phyloP scores from a whole-genome alignment of 148 eudicot species.

The Silene conica region DNA sequence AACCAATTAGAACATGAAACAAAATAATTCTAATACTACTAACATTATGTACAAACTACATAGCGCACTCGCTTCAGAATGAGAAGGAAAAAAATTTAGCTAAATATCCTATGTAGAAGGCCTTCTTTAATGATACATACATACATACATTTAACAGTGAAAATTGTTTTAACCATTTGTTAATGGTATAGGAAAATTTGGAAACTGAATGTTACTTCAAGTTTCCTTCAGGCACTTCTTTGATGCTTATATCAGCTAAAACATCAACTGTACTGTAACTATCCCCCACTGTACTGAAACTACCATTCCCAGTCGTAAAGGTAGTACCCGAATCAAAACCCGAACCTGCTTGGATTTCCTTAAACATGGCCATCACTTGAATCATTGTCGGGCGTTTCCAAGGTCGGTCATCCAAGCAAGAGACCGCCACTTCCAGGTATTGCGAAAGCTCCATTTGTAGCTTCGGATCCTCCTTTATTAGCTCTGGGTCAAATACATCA shows the following conservation, averaged over 20 bases:
- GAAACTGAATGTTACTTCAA: background rate
- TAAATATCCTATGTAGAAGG: conserved; percentile 5
- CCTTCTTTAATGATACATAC: conserved; percentile 29
- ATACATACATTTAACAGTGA: conserved; percentile 14
- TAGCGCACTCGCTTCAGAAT: background rate
- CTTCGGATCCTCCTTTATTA: conserved; percentile 63
- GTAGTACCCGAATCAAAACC: conserved; percentile 62
- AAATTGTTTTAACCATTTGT: background rate
- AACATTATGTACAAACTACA: conserved; percentile 9
- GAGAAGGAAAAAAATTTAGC: background rate
- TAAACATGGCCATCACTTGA: conserved; percentile 94
- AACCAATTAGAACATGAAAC: background rate
- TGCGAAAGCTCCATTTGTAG: conserved; percentile 67
- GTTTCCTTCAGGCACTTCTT: conserved; percentile 41
- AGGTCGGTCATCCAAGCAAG: conserved; percentile 82
- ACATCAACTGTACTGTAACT: conserved; percentile 21
- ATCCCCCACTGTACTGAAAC: conserved; percentile 14
- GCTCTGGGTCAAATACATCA: conserved; percentile 59
- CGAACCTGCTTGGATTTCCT: conserved; percentile 86
- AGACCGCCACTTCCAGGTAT: conserved; percentile 69
- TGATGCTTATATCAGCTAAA: conserved; percentile 48
- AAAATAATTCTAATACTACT: background rate
- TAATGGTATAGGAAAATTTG: background rate
- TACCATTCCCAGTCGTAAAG: conserved; percentile 35
- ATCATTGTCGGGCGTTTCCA: conserved; percentile 82